Evolutionary conservation across 805 yeast genomes (phyloP), one percentile per base, ranked within the genome.

Genomic region (Metschnikowia matae): DNA sequence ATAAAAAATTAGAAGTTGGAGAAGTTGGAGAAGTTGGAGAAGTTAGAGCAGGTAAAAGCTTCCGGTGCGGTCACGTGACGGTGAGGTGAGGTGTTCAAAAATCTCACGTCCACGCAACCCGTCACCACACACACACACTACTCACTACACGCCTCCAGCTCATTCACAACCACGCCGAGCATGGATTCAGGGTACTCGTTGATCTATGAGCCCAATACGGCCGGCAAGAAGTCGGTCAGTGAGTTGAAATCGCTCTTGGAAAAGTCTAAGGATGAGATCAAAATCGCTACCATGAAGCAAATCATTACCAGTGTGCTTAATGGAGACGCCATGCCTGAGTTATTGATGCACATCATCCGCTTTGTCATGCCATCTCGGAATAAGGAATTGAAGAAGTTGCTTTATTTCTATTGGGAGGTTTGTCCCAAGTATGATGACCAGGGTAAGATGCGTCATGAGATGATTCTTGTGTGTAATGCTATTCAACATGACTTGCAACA

Each of bases 401-500:
- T 95, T 56, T 94, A 92, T 64, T 88, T 89, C 62, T 94, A 94
- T 75, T 94, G 98, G 98, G 99, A 94, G 70, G 89, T 92, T 50
- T 95, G 96, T 65, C 95, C 96, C 49, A 95, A 95, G 71, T 75
- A 86, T 57, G 96, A 89, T 60, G 75, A 78, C 35, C 86, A 86
- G 48, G 98, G 98, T 3, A 89, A 89, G 68, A 81, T 95, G 78
- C 89, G 89, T 72, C 98, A 92, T 68, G 99, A 94, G 73, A 94
- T 94, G 98, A 92, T 95, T 70, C 81, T 94, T 56, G 98, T 92
- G 46, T 94, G 98, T 75, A 95, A 95, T 68, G 97, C 98, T 48
- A 89, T 94, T 63, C 96, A 94, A 70, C 91, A 90, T 69, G 99
- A 94, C 67, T 80, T 94, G 61, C 97, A 91, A 71, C 99, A 95